These are phyloP conservation scores for Cubamyces sp. DNA, from an alignment of 768 basidiomycete species.

Conservation along the genomic window DNA sequence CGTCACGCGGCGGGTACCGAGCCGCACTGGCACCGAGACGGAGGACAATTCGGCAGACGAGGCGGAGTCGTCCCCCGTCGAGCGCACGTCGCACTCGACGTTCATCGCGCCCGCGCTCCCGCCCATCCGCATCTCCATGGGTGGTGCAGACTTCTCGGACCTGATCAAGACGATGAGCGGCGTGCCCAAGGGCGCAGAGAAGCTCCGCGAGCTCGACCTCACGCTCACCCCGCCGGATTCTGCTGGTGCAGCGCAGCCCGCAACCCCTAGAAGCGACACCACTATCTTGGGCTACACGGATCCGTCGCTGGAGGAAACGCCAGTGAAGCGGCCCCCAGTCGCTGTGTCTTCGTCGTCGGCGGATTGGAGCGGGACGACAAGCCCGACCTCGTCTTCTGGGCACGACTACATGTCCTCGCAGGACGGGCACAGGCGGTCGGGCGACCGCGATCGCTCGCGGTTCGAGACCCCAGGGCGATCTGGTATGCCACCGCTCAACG, in stretches of 20 bases:
- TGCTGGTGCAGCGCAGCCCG: slow-evolving; percentile 6
- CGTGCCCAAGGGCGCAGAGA: slow-evolving; percentile 46
- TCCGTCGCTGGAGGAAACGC: slow-evolving; percentile 25
- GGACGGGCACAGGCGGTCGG: slow-evolving; percentile 3
- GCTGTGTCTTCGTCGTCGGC: background rate
- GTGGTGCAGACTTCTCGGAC: slow-evolving; percentile 79
- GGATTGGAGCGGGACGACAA: slow-evolving; percentile 13
- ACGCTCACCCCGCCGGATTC: slow-evolving; percentile 23
- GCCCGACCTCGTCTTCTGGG: slow-evolving; percentile 30
- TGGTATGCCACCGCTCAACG: slow-evolving; percentile 11
- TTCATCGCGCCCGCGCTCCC: slow-evolving; percentile 88
- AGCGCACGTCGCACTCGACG: slow-evolving; percentile 70
- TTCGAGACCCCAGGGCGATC: background rate
- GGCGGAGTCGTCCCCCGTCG: slow-evolving; percentile 63
- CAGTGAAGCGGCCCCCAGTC: slow-evolving; percentile 22
- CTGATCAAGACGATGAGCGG: slow-evolving; percentile 64
- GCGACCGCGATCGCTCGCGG: slow-evolving; percentile 17
- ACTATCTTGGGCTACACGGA: slow-evolving; percentile 25
- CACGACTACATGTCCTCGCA: slow-evolving; percentile 31
- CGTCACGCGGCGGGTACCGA: slow-evolving; percentile 40
- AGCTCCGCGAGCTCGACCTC: slow-evolving; percentile 43
- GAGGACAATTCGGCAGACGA: slow-evolving; percentile 31
- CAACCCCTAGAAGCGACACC: slow-evolving; percentile 33
- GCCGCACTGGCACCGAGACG: slow-evolving; percentile 43
- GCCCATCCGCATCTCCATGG: slow-evolving; percentile 90